phyloP scores from a whole-genome alignment of 2,329 filamentous ascomycete genomes.

The Penicillium sp. region DNA sequence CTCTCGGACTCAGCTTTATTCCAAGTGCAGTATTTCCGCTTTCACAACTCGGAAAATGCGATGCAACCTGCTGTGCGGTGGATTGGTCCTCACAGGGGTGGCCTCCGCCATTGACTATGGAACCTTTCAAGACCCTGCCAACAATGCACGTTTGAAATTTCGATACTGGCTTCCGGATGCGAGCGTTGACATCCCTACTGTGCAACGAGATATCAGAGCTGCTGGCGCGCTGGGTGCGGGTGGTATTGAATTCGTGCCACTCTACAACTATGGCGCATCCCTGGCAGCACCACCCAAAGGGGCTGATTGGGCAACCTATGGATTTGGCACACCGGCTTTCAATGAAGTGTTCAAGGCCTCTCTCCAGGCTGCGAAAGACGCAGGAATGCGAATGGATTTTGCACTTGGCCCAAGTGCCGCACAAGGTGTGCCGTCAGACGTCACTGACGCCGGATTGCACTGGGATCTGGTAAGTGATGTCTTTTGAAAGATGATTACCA shows the following conservation, averaged over 20 bases:
- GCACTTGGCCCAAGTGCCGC: constrained; percentile 52
- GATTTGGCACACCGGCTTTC: constrained; percentile 43
- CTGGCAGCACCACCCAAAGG: constrained; percentile 9
- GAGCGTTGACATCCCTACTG: constrained; percentile 28
- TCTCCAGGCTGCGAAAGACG: constrained; percentile 36
- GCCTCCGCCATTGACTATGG: background rate
- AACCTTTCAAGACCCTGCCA: background rate
- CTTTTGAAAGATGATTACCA: background rate
- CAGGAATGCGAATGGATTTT: constrained; percentile 49
- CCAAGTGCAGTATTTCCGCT: background rate
- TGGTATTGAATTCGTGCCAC: constrained; percentile 43
- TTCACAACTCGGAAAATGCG: background rate
- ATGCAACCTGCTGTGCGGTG: background rate
- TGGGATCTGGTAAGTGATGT: constrained; percentile 21
- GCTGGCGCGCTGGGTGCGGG: constrained; percentile 38
- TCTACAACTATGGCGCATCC: constrained; percentile 41
- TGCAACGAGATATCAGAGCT: constrained; percentile 36
- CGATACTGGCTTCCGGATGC: constrained; percentile 47
- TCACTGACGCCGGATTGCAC: constrained; percentile 37
- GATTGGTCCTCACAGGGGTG: background rate
- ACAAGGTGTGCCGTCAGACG: constrained; percentile 46
- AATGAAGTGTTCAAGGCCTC: constrained; percentile 28
- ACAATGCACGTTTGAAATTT: constrained; percentile 15
- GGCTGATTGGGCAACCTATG: constrained; percentile 42
- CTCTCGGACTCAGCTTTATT: background rate